A percentile compares a stretch with the other conserved stretches of the same genome.
These are phyloP conservation scores for Leishmania major DNA, from an alignment of 208 protist species.

Conservation along the genomic window DNA sequence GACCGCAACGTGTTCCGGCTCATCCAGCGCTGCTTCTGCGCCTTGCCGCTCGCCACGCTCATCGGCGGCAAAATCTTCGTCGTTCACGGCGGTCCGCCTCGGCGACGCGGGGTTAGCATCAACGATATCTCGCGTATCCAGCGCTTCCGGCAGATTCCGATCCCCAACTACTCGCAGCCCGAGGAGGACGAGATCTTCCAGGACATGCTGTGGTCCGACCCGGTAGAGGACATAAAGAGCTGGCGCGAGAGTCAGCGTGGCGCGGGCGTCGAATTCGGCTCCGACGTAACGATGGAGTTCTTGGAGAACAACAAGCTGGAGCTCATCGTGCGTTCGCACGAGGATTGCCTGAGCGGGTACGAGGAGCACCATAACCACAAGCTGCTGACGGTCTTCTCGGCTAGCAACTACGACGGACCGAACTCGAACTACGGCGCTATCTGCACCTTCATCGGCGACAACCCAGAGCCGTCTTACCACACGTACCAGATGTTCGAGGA, in stretches of 20 bases:
- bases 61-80: constrained; percentile 83
- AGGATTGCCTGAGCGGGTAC: constrained; percentile 94
- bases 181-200: constrained; percentile 96
- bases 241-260: constrained; percentile 92
- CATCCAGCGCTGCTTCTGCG: constrained; percentile 90
- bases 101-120: constrained; percentile 76
- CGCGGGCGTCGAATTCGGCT: constrained; percentile 95
- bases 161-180: constrained; percentile 83
- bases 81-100: constrained; percentile 85
- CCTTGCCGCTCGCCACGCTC: constrained; percentile 82
- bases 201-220: constrained; percentile 97
- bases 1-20: constrained; percentile 90
- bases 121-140: constrained; percentile 85
- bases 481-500: constrained; percentile 82
- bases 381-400: constrained; percentile 97
- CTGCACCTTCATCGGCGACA: constrained; percentile 79
- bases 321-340: constrained; percentile 95
- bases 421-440: constrained; percentile 84
- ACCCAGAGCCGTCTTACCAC: constrained; percentile 70
- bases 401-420: constrained; percentile 97
- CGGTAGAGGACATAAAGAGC: constrained; percentile 76
- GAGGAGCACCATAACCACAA: constrained; percentile 93
- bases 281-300: constrained; percentile 95
- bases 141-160: constrained; percentile 89
- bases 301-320: constrained; percentile 93